Evolutionary conservation across 495 filamentous ascomycete genomes (phyloP).

Genomic region (Lasiosphaeria miniovina): DNA sequence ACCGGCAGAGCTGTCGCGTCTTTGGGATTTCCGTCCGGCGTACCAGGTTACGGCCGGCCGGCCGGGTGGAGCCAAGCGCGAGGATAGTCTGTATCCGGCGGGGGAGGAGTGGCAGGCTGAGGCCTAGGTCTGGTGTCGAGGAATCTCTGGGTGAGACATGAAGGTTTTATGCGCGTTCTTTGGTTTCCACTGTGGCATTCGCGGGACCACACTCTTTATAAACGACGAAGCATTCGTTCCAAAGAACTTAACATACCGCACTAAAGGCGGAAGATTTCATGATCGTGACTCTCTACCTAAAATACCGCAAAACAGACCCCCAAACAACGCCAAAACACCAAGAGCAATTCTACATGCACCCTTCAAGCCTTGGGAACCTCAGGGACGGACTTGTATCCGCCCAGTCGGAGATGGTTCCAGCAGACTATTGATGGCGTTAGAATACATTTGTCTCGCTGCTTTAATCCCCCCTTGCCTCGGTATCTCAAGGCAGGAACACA

Average conservation of each 20-base stretch:
- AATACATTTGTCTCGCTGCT: neutral
- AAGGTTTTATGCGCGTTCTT: too few species aligned
- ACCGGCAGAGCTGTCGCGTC: neutral
- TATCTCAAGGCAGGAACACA: neutral
- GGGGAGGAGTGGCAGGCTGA: neutral
- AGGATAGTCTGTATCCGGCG: conserved; percentile 2
- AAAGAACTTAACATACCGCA: too few species aligned
- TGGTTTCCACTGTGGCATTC: too few species aligned
- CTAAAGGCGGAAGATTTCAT: too few species aligned
- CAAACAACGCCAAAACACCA: too few species aligned
- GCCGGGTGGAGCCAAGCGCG: neutral
- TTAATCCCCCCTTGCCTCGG: neutral
- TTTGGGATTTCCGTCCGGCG: neutral
- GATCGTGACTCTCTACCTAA: too few species aligned
- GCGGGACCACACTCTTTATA: too few species aligned
- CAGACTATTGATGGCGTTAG: conserved; percentile 43
- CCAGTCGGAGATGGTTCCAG: conserved; percentile 54
- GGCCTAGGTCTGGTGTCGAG: too few species aligned
- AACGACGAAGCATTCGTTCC: too few species aligned
- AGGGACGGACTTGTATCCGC: conserved; percentile 26
- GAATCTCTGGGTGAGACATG: too few species aligned
- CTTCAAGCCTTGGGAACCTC: neutral
- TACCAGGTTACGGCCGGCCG: neutral
- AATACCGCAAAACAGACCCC: too few species aligned
- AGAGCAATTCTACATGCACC: too few species aligned